These are phyloP conservation scores for Rugosomyces carneus DNA, from an alignment of 1,284 basidiomycete genomes.

Conservation along the genomic window DNA sequence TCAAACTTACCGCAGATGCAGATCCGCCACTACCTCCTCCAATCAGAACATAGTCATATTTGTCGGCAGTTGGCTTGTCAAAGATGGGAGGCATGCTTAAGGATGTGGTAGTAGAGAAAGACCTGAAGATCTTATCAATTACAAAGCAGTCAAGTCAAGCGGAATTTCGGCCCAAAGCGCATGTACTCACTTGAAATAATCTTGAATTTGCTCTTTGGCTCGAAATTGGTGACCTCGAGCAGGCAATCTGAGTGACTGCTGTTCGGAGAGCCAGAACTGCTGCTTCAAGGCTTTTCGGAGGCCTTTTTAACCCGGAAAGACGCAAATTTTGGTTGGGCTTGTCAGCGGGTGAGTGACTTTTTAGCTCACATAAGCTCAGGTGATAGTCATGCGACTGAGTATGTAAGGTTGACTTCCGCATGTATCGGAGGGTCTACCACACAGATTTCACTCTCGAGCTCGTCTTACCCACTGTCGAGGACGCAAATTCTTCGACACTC, in stretches of 20 bases:
- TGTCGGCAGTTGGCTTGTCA: constrained; percentile 52
- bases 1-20: constrained; percentile 58
- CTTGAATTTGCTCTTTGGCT: constrained; percentile 15
- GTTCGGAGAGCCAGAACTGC: constrained; percentile 18
- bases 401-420: not conserved
- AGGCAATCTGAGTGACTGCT: constrained; percentile 8
- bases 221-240: constrained; percentile 10
- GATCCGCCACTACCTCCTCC: constrained; percentile 84
- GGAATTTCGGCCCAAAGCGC: not conserved
- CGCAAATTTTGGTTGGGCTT: constrained; percentile 11
- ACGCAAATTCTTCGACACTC: no score
- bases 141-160: constrained; percentile 15
- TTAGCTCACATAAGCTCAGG: constrained; percentile 7
- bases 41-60: constrained; percentile 78
- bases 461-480: no score
- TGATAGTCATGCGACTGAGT: constrained; percentile 5
- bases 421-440: no score
- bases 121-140: constrained; percentile 41
- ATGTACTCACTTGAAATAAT: constrained; percentile 16
- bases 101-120: constrained; percentile 33
- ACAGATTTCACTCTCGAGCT: no score
- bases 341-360: no score
- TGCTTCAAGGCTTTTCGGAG: constrained; percentile 14
- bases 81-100: constrained; percentile 61
- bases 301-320: constrained; percentile 17